These are phyloP conservation scores for Candida germanica DNA, from an alignment of 805 yeast genomes.

Conservation along the genomic window DNA sequence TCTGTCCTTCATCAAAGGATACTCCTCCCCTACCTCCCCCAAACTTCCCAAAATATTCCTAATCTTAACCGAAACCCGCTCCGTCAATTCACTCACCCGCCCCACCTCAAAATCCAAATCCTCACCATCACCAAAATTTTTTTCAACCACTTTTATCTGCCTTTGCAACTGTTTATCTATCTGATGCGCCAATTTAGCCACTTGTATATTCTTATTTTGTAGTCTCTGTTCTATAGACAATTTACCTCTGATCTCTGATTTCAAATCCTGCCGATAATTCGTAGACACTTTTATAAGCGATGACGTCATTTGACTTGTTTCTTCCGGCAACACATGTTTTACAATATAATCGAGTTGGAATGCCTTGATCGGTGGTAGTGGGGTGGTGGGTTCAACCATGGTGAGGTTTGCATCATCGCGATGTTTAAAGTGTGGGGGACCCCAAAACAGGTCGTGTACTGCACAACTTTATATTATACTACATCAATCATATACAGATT, in stretches of 20 bases:
- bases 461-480: no score
- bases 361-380: conserved; percentile 25
- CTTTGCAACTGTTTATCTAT: conserved; percentile 15
- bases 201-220: conserved; percentile 37
- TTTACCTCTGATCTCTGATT: conserved; percentile 30
- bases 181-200: conserved; percentile 26
- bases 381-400: conserved; percentile 1
- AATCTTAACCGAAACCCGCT: conserved; percentile 12
- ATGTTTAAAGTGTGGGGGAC: background rate
- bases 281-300: conserved; percentile 24
- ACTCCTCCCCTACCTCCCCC: conserved; percentile 2
- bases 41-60: conserved; percentile 9
- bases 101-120: conserved; percentile 12
- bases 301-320: conserved; percentile 27
- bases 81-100: conserved; percentile 13
- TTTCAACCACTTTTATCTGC: conserved; percentile 7
- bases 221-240: conserved; percentile 38
- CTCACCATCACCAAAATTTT: conserved; percentile 1
- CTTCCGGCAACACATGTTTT: conserved; percentile 20
- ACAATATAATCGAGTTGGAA: conserved; percentile 33
- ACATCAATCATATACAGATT: conserved; percentile 17
- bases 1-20: conserved; percentile 2
- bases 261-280: conserved; percentile 36
- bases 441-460: no score
- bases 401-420: conserved; percentile 1